Evolutionary conservation across 306 rosid genomes (phyloP), one percentile per base, ranked within the genome.

Genomic region (Begonia masoniana): DNA sequence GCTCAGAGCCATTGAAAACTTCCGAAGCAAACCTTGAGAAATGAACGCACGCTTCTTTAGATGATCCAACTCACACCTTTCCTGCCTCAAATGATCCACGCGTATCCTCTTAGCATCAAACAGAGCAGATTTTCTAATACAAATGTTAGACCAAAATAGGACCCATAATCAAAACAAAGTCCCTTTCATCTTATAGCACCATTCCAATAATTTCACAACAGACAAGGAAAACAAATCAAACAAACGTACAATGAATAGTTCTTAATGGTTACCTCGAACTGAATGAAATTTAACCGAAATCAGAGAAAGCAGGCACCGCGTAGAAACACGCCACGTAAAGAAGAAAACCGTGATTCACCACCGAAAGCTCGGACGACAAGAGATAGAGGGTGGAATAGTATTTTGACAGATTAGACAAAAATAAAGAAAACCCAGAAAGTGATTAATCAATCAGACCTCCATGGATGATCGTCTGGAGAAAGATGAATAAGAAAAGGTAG

Each of bases 1-100:
- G 61, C 65, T 59, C 69, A 62, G 51, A 68, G 56, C 60, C 16
- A 36, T 55, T 58, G 36, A 63, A 69, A 41, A 57, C 47, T 55
- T 57, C 52, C 65, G 41, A 63, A 57, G 43, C 50, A 39, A 60
- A 61, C 24, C 48, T 42, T 53, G 35, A 41, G 66, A 66, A 41
- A 58, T 56, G 55, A 64, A 52, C 66, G 47, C 56, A 56, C 43
- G 54, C 50, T 68, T 72, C 63, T 54, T 56, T 53, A 16, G 47
- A 54, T 45, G 15, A 54, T 35, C 71, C 73, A 66, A 66, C 71
- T 69, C 67, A 70, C 58, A 54, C 62, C 54, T 57, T 58, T 51
- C 60, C 62, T 51, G 48, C 39, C 39, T 31, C 51, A 63, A 65
- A 65, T 67, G 65, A 58, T 54, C 59, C 35, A 61, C 61, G 61